These are phyloP conservation scores for Aspergillus ostianus DNA, from an alignment of 495 filamentous ascomycete species.

Conservation along the genomic window DNA sequence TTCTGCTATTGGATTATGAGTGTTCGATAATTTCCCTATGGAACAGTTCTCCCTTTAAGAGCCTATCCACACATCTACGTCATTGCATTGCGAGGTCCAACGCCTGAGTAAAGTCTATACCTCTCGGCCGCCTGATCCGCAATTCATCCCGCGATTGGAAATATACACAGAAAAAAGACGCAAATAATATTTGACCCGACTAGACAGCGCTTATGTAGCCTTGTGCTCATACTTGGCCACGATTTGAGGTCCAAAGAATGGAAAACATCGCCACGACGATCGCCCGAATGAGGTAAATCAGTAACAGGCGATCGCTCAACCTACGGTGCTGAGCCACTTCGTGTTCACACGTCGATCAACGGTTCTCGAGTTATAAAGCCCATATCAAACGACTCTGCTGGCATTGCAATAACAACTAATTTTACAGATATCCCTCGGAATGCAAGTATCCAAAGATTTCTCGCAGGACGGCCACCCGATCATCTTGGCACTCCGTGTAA, in stretches of 20 bases:
- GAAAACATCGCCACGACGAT: neutral
- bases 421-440: neutral
- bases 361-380: neutral
- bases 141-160: neutral
- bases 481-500: constrained; percentile 4
- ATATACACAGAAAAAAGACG: neutral
- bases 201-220: neutral
- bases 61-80: too few relatives aligned
- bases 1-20: too few relatives aligned
- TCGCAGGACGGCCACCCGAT: constrained; percentile 1
- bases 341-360: neutral
- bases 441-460: neutral
- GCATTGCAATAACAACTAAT: neutral
- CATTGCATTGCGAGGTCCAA: neutral
- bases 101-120: too few relatives aligned
- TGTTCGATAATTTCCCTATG: too few relatives aligned
- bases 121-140: neutral
- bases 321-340: neutral
- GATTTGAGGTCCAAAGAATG: neutral
- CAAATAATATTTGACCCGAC: neutral
- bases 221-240: neutral
- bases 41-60: too few relatives aligned
- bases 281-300: neutral
- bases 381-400: neutral
- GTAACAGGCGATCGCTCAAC: neutral